These are phyloP conservation scores for Gnomoniopsis smithogilvyi DNA, from an alignment of 2,329 filamentous ascomycete species.

Conservation along the genomic window DNA sequence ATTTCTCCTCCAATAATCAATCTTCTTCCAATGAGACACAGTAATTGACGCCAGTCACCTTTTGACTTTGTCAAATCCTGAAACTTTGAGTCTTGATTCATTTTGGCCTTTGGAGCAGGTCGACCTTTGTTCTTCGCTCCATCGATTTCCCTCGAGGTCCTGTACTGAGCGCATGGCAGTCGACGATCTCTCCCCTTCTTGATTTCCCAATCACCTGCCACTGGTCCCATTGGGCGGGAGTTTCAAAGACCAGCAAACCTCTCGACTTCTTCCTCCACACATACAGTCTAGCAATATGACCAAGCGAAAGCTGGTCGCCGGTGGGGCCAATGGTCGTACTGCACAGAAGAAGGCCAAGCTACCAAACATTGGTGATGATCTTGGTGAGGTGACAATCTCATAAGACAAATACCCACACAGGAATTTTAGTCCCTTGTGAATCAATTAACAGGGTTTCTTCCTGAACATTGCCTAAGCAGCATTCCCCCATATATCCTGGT, in stretches of 20 bases:
- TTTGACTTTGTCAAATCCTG: too few relatives aligned
- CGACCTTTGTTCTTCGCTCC: too few relatives aligned
- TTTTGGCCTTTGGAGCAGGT: too few relatives aligned
- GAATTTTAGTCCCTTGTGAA: too few relatives aligned
- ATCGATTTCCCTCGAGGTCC: too few relatives aligned
- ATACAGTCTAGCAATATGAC: slow-evolving; percentile 2
- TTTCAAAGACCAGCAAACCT: background rate
- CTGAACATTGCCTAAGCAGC: too few relatives aligned
- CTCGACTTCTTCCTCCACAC: background rate
- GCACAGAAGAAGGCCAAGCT: background rate
- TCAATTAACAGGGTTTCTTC: too few relatives aligned
- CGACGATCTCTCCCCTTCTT: background rate
- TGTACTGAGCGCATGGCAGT: too few relatives aligned
- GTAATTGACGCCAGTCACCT: background rate
- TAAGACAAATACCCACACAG: too few relatives aligned
- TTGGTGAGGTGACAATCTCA: background rate
- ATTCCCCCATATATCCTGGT: too few relatives aligned
- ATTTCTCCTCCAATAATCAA: background rate
- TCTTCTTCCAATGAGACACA: background rate
- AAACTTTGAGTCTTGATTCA: too few relatives aligned
- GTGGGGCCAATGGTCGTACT: background rate
- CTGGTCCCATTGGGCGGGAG: too few relatives aligned
- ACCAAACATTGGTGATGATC: background rate
- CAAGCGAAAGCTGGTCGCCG: slow-evolving; percentile 13
- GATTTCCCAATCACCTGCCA: background rate